Evolutionary conservation across 805 yeast species (phyloP).

Genomic region (Teunomyces barrocoloradensis): DNA sequence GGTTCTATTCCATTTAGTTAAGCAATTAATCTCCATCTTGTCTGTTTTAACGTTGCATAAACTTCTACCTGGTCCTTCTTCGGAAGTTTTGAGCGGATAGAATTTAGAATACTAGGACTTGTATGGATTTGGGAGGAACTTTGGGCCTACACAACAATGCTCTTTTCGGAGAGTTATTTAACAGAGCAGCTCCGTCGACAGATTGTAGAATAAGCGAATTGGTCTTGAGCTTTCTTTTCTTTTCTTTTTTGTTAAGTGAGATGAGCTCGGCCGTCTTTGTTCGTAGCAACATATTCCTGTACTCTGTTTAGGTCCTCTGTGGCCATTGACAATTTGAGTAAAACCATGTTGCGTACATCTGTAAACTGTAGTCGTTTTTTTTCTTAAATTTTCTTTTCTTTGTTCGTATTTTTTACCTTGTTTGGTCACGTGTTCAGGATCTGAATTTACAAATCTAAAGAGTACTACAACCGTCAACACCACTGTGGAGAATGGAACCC

Average conservation of each 20-base stretch:
- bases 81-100: slow-evolving; percentile 54
- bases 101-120: slow-evolving; percentile 16
- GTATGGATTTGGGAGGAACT: slow-evolving; percentile 12
- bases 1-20: slow-evolving; percentile 14
- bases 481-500: not conserved
- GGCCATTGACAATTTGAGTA: slow-evolving; percentile 98
- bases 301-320: slow-evolving; percentile 89
- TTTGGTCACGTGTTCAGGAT: not conserved
- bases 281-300: slow-evolving; percentile 98
- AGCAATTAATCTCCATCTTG: slow-evolving; percentile 15
- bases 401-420: not conserved
- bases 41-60: slow-evolving; percentile 21
- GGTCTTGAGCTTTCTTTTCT: slow-evolving; percentile 58
- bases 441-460: not conserved
- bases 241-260: slow-evolving; percentile 13
- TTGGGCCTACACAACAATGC: slow-evolving; percentile 7
- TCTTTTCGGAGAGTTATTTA: slow-evolving; percentile 42
- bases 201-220: slow-evolving; percentile 73
- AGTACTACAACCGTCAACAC: not conserved
- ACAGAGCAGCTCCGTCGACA: slow-evolving; percentile 98
- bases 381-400: not conserved
- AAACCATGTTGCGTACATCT: slow-evolving; percentile 98
- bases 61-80: slow-evolving; percentile 38
- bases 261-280: slow-evolving; percentile 64
- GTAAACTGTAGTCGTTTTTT: not conserved